Evolutionary conservation across 371 early-diverging fungal species (phyloP), one percentile per base, ranked within the genome.

Genomic region (Smittium culicis): DNA sequence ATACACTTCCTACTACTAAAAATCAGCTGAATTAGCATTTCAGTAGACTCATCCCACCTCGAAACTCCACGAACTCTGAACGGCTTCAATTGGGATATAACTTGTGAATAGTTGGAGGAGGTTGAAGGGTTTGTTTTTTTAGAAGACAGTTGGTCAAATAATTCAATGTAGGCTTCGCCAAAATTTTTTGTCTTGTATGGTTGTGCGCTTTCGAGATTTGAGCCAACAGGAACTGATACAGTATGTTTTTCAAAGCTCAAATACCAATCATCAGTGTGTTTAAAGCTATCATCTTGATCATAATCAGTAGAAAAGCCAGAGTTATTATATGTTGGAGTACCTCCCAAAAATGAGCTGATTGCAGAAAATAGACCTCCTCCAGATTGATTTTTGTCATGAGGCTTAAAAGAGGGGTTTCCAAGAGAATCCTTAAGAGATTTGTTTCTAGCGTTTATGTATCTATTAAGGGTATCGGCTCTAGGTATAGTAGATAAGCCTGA

Each of bases 401-500:
- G 75, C 71, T 91, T 93, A 24, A 93, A 76, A 72, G 91, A 92
- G 61, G 86, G 83, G 28, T 88, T 81, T 34, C 86, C 86, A 3
- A 35, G 17, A 29, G 67, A 45, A 5, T 11, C 57, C n/a, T 54
- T 28, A 16, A 54, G 17, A 11, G 35, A 62, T n/a, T 58, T 66
- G 27, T 30, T 31, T 32, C 31, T 61, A 16, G 61, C 62, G 16
- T 25, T 2, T 2, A 54, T 32, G 27, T 16, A 66, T 34, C 57
- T 31, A 5, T 80, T 76, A 3, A 82, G 74, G n/a, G 84, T 71
- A 16, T 75, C 82, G 68, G 88, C 86, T 55, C 94, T 76, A 71
- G 93, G 94, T 17, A 94, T 77, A 71, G 92, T 92, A 59, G 86
- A 83, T 28, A 87, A 80, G 31, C 86, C 86, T 35, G 81, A 82